Evolutionary conservation across 495 filamentous ascomycete genomes (phyloP).

Genomic region (Neurospora sp.): DNA sequence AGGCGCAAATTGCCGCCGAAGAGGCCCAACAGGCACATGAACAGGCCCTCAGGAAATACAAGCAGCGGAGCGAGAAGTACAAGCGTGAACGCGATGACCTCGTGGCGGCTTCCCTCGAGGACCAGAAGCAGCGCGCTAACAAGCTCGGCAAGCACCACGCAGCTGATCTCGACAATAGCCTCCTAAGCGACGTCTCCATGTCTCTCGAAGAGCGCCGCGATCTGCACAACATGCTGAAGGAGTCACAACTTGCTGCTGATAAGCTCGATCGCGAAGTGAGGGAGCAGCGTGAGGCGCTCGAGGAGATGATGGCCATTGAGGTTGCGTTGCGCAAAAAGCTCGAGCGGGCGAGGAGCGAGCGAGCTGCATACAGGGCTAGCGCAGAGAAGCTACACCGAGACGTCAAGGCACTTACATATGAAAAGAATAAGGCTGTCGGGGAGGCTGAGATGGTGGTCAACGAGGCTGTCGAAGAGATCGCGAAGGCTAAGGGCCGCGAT

Average conservation of each 20-base stretch:
- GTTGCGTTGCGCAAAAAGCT: constrained; percentile 32
- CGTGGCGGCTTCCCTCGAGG: constrained; percentile 18
- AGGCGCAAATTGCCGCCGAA: constrained; percentile 59
- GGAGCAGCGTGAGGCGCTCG: constrained; percentile 26
- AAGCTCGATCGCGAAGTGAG: constrained; percentile 34
- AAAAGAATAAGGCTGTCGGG: constrained; percentile 25
- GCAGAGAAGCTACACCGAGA: constrained; percentile 34
- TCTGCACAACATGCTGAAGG: constrained; percentile 55
- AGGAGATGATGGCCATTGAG: constrained; percentile 23
- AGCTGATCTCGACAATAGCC: constrained; percentile 11
- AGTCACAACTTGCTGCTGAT: constrained; percentile 51
- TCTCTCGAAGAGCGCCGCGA: constrained; percentile 42
- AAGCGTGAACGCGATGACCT: constrained; percentile 27
- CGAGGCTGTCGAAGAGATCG: constrained; percentile 3
- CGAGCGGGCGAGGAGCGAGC: constrained; percentile 34
- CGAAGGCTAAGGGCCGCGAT: not conserved
- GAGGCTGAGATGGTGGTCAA: constrained; percentile 11
- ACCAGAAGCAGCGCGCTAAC: constrained; percentile 7
- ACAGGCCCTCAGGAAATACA: constrained; percentile 49
- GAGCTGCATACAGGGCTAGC: constrained; percentile 32
- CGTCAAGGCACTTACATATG: constrained; percentile 26
- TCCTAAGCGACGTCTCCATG: constrained; percentile 19
- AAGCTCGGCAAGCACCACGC: not conserved
- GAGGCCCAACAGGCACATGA: constrained; percentile 77
- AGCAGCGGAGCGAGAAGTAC: constrained; percentile 42